Base-by-base conservation (phyloP, 2,329 filamentous ascomycete species). In the Emmonsiellopsis sp. region DNA sequence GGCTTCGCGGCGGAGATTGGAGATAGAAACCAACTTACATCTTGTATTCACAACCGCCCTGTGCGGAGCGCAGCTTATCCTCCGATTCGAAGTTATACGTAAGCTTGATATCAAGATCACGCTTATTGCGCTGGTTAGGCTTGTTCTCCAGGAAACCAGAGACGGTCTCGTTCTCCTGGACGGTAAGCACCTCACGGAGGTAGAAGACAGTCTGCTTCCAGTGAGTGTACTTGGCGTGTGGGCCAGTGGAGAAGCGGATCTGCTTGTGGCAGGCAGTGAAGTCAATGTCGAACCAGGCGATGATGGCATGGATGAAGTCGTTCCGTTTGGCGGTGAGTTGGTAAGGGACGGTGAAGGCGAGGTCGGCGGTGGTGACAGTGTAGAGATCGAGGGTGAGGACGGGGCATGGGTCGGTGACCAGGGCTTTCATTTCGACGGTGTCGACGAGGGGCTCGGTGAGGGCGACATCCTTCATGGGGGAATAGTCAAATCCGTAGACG, bases 201-300 rank as follows among this genome's bases (percentile, higher is more conserved):
- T 98, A 98, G 77, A 98, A 97, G 58, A 98, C 93, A 10, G 93
- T 98, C 78, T 98, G 93, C 78, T 98, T 98, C 93, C 93, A 98
- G 80, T 98, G 93, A 14, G 93, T 98, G 77, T 97, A 97, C 77
- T 96, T 97, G 63, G 92, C 94, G 75, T 97, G 93, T 32, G 93
- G 93, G 21, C 93, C 93, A 14, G 93, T 98, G 52, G 88, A 95
- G 80, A 98, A 98, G 67, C 85, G 83, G 68, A 98, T 90, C 34
- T 90, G 88, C 81, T 97, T 97, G 81, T 98, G 93, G 81, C 93
- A 97, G 55, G 90, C 91, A 50, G 88, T 87, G 75, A 98, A 98
- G 67, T 97, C 92, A 63, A 98, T 97, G 69, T 98, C 93, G 76
- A 98, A 98, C 93, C 93, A 98, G 9, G 92, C 87, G 62, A 98